Conservation (phyloP, 2,329 filamentous ascomycete genomes). For the Phyllosticta paracitricarpa region DNA sequence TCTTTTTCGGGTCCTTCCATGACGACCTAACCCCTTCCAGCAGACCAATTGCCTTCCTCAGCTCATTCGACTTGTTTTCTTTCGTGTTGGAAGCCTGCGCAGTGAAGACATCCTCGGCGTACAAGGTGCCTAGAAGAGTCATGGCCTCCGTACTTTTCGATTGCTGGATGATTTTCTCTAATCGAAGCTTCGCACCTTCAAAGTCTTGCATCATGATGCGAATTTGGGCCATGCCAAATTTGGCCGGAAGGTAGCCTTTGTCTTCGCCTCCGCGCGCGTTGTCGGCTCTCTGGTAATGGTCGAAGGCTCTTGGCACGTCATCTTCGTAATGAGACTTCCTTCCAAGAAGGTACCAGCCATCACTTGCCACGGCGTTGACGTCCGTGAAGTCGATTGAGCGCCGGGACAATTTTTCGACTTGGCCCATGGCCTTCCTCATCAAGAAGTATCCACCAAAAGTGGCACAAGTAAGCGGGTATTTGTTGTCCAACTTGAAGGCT, state of each 20-base stretch:
- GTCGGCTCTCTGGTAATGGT: constrained; percentile 84
- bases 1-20: constrained; percentile 91
- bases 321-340: constrained; percentile 81
- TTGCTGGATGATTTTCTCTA: constrained; percentile 90
- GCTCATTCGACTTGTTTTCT: constrained; percentile 78
- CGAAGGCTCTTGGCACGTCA: constrained; percentile 62
- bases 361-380: constrained; percentile 90
- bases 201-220: constrained; percentile 75
- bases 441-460: constrained; percentile 89
- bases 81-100: constrained; percentile 61
- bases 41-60: constrained; percentile 75
- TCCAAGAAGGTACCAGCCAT: constrained; percentile 92
- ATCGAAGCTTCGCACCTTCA: constrained; percentile 81
- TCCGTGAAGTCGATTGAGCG: constrained; percentile 94
- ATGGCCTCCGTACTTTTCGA: constrained; percentile 79
- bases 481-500: constrained; percentile 87
- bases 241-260: constrained; percentile 82
- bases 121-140: constrained; percentile 81
- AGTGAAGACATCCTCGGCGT: constrained; percentile 87
- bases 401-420: constrained; percentile 77
- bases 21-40: constrained; percentile 75
- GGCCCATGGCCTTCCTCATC: constrained; percentile 66
- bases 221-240: constrained; percentile 87
- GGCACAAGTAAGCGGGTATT: constrained; percentile 78
- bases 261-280: constrained; percentile 87